Evolutionary conservation across 352 stramenopile species (phyloP).

Genomic region (Phytopythium sindhum): DNA sequence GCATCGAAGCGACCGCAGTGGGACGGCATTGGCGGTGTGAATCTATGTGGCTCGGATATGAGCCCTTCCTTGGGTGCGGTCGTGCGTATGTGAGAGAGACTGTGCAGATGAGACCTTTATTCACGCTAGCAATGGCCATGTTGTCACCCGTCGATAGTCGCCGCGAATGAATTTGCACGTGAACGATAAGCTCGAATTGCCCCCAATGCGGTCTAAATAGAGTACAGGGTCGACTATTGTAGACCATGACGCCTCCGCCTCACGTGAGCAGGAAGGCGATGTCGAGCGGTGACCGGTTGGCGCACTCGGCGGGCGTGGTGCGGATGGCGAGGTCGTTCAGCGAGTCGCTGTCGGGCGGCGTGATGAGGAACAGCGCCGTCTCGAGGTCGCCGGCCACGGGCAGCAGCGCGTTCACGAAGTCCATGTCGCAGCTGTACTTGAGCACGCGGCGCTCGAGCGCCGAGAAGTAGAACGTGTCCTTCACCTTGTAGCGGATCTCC

Average conservation of each 20-base stretch:
- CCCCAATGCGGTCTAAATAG: too few relatives aligned
- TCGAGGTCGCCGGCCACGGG: slow-evolving; percentile 27
- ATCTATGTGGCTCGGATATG: not conserved
- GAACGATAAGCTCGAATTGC: too few relatives aligned
- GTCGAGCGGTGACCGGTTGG: slow-evolving; percentile 26
- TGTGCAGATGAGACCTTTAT: not conserved
- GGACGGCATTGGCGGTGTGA: not conserved
- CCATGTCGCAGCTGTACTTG: slow-evolving; percentile 43
- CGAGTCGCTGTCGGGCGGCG: slow-evolving; percentile 25
- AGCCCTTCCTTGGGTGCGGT: not conserved
- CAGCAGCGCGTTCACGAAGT: slow-evolving; percentile 33
- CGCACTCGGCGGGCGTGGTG: slow-evolving; percentile 17
- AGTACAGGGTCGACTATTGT: too few relatives aligned
- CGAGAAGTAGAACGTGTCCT: slow-evolving; percentile 45
- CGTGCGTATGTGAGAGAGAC: too few relatives aligned
- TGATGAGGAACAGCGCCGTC: slow-evolving; percentile 33
- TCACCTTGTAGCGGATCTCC: slow-evolving; percentile 38
- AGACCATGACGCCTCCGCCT: not conserved
- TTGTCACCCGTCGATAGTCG: not conserved
- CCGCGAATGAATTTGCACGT: not conserved
- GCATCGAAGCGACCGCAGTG: not conserved
- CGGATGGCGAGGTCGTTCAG: slow-evolving; percentile 35
- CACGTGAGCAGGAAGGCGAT: slow-evolving; percentile 31
- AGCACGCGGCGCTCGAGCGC: slow-evolving; percentile 28
- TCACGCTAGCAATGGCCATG: not conserved